Evolutionary conservation across 345 rosid genomes (phyloP).

Genomic region (rapeseed (Brassica napus)): Da-Ae NC_063442.1:30562001-30562500

Average conservation of each 20-base stretch:
- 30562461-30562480: constrained; percentile 54
- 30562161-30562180: constrained; percentile 55
- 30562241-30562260: constrained; percentile 42
- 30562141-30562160: constrained; percentile 54
- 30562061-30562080: constrained; percentile 59
- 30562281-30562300: constrained; percentile 77
- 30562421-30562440: constrained; percentile 63
- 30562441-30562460: constrained; percentile 54
- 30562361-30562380: constrained; percentile 31
- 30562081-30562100: constrained; percentile 69
- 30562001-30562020: constrained; percentile 54
- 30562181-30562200: constrained; percentile 42
- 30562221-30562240: background rate
- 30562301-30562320: constrained; percentile 56
- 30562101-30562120: constrained; percentile 58
- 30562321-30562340: constrained; percentile 31
- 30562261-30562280: constrained; percentile 78
- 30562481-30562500: constrained; percentile 48
- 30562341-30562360: constrained; percentile 12
- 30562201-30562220: background rate
- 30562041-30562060: constrained; percentile 73
- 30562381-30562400: constrained; percentile 55
- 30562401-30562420: constrained; percentile 53
- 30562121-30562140: constrained; percentile 51
- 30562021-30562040: constrained; percentile 58